Conservation (phyloP, 202 grass and related monocot species). For the Panicum hallii region DNA sequence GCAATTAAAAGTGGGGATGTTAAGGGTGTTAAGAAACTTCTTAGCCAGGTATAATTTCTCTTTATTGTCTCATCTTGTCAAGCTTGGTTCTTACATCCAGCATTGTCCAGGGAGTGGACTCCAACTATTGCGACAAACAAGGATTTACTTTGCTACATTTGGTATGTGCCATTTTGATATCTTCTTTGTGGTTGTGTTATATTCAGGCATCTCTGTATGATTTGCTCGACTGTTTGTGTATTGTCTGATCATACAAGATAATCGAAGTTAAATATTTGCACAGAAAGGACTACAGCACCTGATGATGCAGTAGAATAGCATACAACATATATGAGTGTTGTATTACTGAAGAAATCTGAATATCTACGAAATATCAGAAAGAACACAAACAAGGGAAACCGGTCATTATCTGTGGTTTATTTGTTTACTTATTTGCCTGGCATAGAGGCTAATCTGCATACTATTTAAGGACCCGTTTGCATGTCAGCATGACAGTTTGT, state of each 20-base stretch:
- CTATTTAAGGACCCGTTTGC: constrained; percentile 16
- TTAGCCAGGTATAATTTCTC: constrained; percentile 67
- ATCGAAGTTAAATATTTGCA: neutral
- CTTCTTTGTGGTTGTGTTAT: constrained; percentile 44
- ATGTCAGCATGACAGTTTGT: constrained; percentile 16
- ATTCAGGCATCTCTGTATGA: constrained; percentile 10
- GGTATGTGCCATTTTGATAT: constrained; percentile 54
- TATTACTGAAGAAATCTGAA: neutral
- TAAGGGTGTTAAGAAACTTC: constrained; percentile 81
- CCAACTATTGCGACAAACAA: constrained; percentile 95
- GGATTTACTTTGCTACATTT: constrained; percentile 94
- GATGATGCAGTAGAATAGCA: neutral
- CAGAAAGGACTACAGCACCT: neutral
- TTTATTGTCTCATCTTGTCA: constrained; percentile 23
- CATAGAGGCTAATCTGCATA: neutral
- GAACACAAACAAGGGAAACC: neutral
- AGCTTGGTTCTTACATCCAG: constrained; percentile 46
- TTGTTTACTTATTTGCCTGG: constrained; percentile 25
- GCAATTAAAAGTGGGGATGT: constrained; percentile 89
- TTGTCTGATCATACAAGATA: neutral
- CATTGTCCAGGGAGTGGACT: constrained; percentile 82
- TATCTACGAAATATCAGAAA: neutral
- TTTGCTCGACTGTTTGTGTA: neutral
- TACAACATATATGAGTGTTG: neutral
- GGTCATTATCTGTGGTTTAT: constrained; percentile 7